phyloP scores from a whole-genome alignment of 2,329 filamentous ascomycete species.

The Trichophyton benhamiae region DNA sequence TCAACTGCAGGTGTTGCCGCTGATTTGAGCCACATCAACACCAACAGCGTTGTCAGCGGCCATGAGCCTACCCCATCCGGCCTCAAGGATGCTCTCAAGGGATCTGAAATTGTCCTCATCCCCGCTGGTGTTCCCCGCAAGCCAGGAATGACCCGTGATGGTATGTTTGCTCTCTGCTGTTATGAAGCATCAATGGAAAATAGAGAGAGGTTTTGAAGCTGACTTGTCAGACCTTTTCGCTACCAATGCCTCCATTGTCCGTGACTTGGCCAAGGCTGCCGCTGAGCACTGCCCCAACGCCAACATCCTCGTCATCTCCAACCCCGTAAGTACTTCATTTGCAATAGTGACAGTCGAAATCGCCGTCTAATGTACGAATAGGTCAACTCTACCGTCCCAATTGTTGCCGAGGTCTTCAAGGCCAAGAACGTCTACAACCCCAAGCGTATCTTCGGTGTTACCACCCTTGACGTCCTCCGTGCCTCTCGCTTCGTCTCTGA shows the following conservation, averaged over 20 bases:
- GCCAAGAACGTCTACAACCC: slow-evolving; percentile 91
- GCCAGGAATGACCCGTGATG: slow-evolving; percentile 98
- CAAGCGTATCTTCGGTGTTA: slow-evolving; percentile 98
- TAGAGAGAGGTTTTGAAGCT: neutral
- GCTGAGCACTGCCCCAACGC: slow-evolving; percentile 81
- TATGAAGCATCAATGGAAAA: too few relatives aligned
- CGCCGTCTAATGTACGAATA: slow-evolving; percentile 16
- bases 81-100: slow-evolving; percentile 69
- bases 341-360: neutral
- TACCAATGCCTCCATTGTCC: slow-evolving; percentile 99
- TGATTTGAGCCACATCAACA: slow-evolving; percentile 98
- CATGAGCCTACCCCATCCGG: slow-evolving; percentile 67
- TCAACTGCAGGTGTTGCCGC: slow-evolving; percentile 73
- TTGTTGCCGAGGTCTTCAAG: slow-evolving; percentile 96
- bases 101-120: slow-evolving; percentile 87
- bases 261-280: slow-evolving; percentile 89
- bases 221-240: slow-evolving; percentile 74
- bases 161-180: slow-evolving; percentile 30
- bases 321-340: slow-evolving; percentile 52
- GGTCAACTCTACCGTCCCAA: slow-evolving; percentile 98
- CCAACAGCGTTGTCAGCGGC: slow-evolving; percentile 86
- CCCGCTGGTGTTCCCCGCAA: slow-evolving; percentile 97
- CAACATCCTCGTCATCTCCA: slow-evolving; percentile 94
- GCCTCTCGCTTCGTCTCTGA: slow-evolving; percentile 95
- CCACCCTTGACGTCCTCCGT: slow-evolving; percentile 96